These are phyloP conservation scores for Tubosaeta sp. DNA, from an alignment of 768 basidiomycete species.

Conservation along the genomic window DNA sequence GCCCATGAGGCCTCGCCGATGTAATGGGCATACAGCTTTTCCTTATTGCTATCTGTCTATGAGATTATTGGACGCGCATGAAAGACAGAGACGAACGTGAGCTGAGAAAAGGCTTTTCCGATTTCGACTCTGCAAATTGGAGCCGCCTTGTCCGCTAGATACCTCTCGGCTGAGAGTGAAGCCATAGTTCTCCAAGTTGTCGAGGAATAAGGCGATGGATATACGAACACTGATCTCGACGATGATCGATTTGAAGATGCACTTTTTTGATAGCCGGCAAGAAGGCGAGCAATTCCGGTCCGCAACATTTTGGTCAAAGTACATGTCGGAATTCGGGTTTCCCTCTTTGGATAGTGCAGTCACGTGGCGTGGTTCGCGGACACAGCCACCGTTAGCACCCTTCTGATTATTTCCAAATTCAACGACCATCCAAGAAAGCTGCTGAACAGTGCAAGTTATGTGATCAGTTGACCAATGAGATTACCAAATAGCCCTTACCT, in stretches of 20 bases:
- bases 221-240: background rate
- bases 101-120: slow-evolving; percentile 60
- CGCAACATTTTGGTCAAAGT: slow-evolving; percentile 7
- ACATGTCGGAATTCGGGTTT: slow-evolving; percentile 10
- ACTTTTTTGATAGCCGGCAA: slow-evolving; percentile 10
- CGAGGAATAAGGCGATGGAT: background rate
- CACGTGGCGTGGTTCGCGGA: background rate
- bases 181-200: slow-evolving; percentile 27
- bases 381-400: too few relatives aligned
- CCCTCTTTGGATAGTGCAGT: background rate
- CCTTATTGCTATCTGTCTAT: slow-evolving; percentile 48
- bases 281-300: slow-evolving; percentile 2
- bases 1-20: slow-evolving; percentile 75
- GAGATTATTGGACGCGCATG: background rate
- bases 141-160: slow-evolving; percentile 70
- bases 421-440: too few relatives aligned
- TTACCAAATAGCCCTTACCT: too few relatives aligned
- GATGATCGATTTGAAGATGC: slow-evolving; percentile 12
- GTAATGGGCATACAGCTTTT: slow-evolving; percentile 78
- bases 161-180: slow-evolving; percentile 48
- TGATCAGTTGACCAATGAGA: too few relatives aligned
- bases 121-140: slow-evolving; percentile 73
- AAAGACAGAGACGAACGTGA: slow-evolving; percentile 43
- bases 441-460: too few relatives aligned
- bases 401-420: too few relatives aligned